These are phyloP conservation scores for Fulvia fulva DNA, from an alignment of 2,329 filamentous ascomycete species.

Conservation along the genomic window DNA sequence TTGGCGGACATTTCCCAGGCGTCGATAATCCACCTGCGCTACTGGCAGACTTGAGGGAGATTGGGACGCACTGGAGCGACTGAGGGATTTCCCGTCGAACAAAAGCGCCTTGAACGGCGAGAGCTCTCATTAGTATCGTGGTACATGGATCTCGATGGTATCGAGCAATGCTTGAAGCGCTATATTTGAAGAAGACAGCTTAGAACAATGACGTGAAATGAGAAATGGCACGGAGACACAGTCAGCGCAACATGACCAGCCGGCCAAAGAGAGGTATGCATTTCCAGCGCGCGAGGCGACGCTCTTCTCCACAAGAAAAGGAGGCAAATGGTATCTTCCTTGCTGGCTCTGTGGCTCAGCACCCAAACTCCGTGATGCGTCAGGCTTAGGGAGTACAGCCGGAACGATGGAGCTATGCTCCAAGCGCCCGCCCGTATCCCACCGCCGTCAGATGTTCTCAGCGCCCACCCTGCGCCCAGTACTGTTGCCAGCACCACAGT, in stretches of 20 bases:
- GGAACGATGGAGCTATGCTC: background rate
- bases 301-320: background rate
- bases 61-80: constrained; percentile 6
- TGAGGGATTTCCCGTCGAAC: background rate
- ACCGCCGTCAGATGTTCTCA: background rate
- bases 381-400: background rate
- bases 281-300: background rate
- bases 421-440: background rate
- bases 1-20: constrained; percentile 11
- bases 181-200: no score
- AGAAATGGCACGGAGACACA: background rate
- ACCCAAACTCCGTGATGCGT: background rate
- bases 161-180: no score
- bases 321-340: background rate
- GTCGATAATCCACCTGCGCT: constrained; percentile 7
- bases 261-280: background rate
- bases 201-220: background rate
- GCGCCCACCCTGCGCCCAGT: background rate
- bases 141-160: background rate
- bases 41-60: constrained; percentile 10
- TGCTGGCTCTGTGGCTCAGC: background rate
- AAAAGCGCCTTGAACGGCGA: background rate
- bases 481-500: background rate
- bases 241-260: background rate
- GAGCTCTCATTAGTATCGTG: background rate